Evolutionary conservation across 148 eudicot genomes (phyloP).

Genomic region (Rhododendron molle): DNA sequence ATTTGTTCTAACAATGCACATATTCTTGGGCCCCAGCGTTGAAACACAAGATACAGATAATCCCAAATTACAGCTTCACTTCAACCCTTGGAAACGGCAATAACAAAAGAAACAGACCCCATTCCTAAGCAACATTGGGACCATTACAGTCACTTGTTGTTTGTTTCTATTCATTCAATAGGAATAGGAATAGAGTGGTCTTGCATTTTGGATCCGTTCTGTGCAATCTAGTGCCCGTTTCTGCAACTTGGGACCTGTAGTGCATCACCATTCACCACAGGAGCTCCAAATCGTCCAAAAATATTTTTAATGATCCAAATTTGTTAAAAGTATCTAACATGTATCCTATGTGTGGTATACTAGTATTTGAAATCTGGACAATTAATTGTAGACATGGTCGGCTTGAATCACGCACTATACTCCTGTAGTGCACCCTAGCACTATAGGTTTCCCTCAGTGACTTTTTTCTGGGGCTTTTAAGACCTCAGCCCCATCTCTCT

Average conservation of each 20-base stretch:
- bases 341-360: no score
- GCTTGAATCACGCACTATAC: no score
- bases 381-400: no score
- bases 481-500: background rate
- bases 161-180: background rate
- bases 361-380: no score
- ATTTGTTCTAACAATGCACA: background rate
- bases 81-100: background rate
- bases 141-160: background rate
- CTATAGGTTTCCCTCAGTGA: background rate
- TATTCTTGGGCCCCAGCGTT: background rate
- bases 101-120: background rate
- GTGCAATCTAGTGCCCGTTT: background rate
- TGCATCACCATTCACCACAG: no score
- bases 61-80: background rate
- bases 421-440: no score
- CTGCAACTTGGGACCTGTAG: no score
- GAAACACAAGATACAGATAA: background rate
- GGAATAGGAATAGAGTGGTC: no score
- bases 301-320: no score
- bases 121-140: background rate
- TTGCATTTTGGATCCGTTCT: background rate
- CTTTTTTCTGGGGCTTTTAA: background rate
- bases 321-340: no score
- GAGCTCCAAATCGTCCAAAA: no score